Evolutionary conservation across 1,284 basidiomycete genomes (phyloP).

Genomic region (Marasmius oreades): DNA sequence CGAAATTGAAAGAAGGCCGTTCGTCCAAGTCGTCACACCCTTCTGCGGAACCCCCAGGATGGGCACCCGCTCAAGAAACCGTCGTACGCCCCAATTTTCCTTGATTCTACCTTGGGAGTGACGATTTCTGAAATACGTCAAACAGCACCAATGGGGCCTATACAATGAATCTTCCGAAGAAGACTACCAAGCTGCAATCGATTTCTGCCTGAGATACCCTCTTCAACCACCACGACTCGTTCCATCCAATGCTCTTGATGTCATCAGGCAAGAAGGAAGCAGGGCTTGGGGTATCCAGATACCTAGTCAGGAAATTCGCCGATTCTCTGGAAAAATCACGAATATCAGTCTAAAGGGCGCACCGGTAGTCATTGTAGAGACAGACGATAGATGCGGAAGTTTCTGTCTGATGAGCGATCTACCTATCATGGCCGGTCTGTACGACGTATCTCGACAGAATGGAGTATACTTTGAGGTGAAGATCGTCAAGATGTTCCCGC

Average conservation of each 20-base stretch:
- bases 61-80: slow-evolving; percentile 47
- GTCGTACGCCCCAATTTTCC: slow-evolving; percentile 26
- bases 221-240: slow-evolving; percentile 40
- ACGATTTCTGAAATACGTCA: not conserved
- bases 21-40: not conserved
- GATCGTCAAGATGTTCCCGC: slow-evolving; percentile 46
- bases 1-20: not conserved
- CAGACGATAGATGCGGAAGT: slow-evolving; percentile 40
- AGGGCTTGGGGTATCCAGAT: slow-evolving; percentile 48
- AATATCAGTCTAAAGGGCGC: slow-evolving; percentile 29
- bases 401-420: slow-evolving; percentile 55
- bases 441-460: slow-evolving; percentile 45
- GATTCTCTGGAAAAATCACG: slow-evolving; percentile 39
- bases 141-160: slow-evolving; percentile 42
- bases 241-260: slow-evolving; percentile 45
- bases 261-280: slow-evolving; percentile 41
- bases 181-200: slow-evolving; percentile 46
- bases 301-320: slow-evolving; percentile 23
- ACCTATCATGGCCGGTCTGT: slow-evolving; percentile 59
- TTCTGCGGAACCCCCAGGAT: slow-evolving; percentile 29
- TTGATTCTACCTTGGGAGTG: not conserved
- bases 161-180: slow-evolving; percentile 50
- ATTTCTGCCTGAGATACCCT: slow-evolving; percentile 43
- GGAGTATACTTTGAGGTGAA: slow-evolving; percentile 65
- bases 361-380: slow-evolving; percentile 37